Conservation (phyloP, 352 stramenopile species). For the Pseudoperonospora humuli region DNA sequence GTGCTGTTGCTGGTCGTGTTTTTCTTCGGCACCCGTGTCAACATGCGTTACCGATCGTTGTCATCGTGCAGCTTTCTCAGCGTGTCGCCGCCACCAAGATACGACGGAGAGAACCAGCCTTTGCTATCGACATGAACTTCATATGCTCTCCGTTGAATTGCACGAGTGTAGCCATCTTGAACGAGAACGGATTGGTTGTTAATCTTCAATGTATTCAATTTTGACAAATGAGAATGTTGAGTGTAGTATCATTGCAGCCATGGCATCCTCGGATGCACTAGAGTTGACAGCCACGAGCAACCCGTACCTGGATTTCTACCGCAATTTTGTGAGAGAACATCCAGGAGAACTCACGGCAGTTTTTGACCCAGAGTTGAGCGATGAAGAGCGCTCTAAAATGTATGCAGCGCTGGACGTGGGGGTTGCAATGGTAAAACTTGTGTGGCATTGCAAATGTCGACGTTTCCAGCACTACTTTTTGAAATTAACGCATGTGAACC, state of each 20-base stretch:
- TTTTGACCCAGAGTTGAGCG: conserved; percentile 64
- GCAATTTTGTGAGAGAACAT: conserved; percentile 48
- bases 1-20: conserved; percentile 69
- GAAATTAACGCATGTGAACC: neutral
- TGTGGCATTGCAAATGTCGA: neutral
- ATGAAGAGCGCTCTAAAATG: conserved; percentile 59
- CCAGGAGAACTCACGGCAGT: conserved; percentile 52
- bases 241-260: conserved; percentile 12
- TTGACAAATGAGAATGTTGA: conserved; percentile 13
- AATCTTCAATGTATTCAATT: conserved; percentile 7
- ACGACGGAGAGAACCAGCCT: conserved; percentile 42
- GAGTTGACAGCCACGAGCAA: conserved; percentile 61
- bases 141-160: conserved; percentile 2
- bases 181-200: conserved; percentile 18
- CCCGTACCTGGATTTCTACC: conserved; percentile 77
- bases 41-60: conserved; percentile 65
- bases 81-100: conserved; percentile 46
- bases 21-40: conserved; percentile 72
- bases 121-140: conserved; percentile 29
- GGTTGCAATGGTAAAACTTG: conserved; percentile 62
- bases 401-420: conserved; percentile 68
- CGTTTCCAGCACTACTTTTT: conserved; percentile 2
- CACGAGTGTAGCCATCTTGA: conserved; percentile 21
- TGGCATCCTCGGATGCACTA: conserved; percentile 22
- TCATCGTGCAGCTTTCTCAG: conserved; percentile 72